Percentiles rank a stretch among this genome's conserved stretches.
Conservation (phyloP, 345 rosid species). For the Combretum micranthum region DNA sequence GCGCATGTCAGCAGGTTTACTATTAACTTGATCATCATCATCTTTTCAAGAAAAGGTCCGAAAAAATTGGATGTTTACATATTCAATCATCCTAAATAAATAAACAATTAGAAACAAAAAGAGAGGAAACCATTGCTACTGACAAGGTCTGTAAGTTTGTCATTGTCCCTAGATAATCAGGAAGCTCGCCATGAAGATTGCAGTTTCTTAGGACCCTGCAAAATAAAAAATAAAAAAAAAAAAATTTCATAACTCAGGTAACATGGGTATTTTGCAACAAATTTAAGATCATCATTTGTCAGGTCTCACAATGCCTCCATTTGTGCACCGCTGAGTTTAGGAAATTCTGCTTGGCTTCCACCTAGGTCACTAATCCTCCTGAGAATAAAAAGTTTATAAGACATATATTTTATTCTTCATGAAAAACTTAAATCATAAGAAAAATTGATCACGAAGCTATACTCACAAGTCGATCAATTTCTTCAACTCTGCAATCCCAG, state of each 20-base stretch:
- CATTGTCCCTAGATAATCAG: constrained; percentile 24
- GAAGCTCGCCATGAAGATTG: constrained; percentile 39
- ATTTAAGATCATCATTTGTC: neutral
- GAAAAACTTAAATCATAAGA: too few relatives aligned
- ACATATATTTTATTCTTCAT: too few relatives aligned
- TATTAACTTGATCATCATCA: too few relatives aligned
- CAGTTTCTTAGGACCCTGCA: constrained; percentile 53
- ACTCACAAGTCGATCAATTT: constrained; percentile 5
- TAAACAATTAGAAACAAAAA: too few relatives aligned
- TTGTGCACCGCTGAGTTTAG: neutral
- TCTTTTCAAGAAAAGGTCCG: too few relatives aligned
- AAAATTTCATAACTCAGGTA: too few relatives aligned
- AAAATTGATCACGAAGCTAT: neutral
- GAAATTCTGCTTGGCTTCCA: neutral
- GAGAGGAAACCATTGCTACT: constrained; percentile 13
- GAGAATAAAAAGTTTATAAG: too few relatives aligned
- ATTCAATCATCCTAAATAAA: too few relatives aligned
- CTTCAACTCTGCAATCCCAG: constrained; percentile 1
- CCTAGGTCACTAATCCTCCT: constrained; percentile 16
- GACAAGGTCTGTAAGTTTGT: constrained; percentile 25
- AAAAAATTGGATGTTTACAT: too few relatives aligned
- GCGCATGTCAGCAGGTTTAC: too few relatives aligned
- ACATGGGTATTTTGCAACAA: too few relatives aligned
- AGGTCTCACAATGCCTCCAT: constrained; percentile 6
- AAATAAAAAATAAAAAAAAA: neutral